phyloP scores from a whole-genome alignment of 78 protist species.

The Dictyostelium brefeldianum region DNA sequence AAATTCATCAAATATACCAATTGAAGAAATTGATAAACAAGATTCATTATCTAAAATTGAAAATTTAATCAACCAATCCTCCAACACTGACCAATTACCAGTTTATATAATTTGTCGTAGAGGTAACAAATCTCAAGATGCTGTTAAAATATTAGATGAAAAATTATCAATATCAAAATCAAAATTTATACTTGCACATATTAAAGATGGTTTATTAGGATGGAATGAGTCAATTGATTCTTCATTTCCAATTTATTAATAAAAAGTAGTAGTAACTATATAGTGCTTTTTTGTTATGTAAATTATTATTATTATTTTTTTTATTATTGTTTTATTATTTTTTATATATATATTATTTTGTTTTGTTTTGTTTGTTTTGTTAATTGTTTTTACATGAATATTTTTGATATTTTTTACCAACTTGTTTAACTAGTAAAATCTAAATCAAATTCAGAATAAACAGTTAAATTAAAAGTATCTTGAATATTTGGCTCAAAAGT shows the following conservation, averaged over 20 bases:
- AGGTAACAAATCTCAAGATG: conserved; percentile 85
- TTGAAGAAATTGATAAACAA: conserved; percentile 39
- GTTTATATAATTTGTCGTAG: conserved; percentile 78
- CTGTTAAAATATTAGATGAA: conserved; percentile 30
- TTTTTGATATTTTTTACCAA: background rate
- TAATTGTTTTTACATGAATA: background rate
- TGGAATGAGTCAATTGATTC: conserved; percentile 65
- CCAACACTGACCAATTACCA: background rate
- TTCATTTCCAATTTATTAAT: conserved; percentile 69
- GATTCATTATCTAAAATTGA: background rate
- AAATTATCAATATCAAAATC: background rate
- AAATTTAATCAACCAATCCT: conserved; percentile 4
- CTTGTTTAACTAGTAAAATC: conserved; percentile 12
- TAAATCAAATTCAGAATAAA: conserved; percentile 66
- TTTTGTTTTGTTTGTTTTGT: background rate
- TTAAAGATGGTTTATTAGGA: conserved; percentile 67
- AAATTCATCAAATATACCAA: conserved; percentile 57
- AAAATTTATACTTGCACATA: conserved; percentile 26
- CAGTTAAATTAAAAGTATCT: conserved; percentile 39
- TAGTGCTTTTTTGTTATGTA: background rate
- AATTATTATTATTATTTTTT: background rate
- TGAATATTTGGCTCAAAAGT: conserved; percentile 75
- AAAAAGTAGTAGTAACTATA: background rate
- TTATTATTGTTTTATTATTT: background rate
- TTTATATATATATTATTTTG: background rate